phyloP scores from a whole-genome alignment of 192 early-diverging fungal species.

The Obelidium mucronatum region DNA sequence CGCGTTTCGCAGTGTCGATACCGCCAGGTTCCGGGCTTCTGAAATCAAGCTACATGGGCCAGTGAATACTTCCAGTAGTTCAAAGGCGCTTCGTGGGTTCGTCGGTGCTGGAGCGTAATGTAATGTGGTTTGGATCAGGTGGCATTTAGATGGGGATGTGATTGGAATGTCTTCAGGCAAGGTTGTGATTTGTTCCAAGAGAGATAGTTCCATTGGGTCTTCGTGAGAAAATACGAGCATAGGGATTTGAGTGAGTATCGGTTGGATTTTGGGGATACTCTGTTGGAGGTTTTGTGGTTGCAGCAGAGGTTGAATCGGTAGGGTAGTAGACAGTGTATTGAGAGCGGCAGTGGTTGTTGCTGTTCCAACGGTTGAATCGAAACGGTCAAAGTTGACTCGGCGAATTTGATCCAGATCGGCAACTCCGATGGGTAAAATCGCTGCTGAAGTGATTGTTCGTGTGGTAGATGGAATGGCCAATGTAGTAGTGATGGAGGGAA shows the following conservation, averaged over 20 bases:
- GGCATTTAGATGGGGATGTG: neutral
- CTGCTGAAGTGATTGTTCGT: neutral
- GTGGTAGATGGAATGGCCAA: no score
- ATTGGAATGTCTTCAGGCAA: neutral
- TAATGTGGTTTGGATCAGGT: conserved; percentile 22
- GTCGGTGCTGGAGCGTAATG: conserved; percentile 17
- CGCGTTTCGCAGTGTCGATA: conserved; percentile 33
- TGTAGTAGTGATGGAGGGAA: neutral
- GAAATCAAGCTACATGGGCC: conserved; percentile 23
- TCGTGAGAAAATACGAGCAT: conserved; percentile 3
- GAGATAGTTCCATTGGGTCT: conserved; percentile 1
- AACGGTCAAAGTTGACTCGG: conserved; percentile 15
- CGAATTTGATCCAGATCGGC: neutral
- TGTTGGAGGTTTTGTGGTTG: neutral
- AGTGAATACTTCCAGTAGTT: conserved; percentile 33
- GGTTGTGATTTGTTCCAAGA: neutral
- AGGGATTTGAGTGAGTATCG: conserved; percentile 13
- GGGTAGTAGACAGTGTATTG: neutral
- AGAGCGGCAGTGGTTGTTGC: neutral
- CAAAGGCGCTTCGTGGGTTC: conserved; percentile 33
- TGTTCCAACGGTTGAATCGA: neutral
- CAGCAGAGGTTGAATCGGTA: neutral
- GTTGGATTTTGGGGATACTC: neutral
- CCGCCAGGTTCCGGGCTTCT: conserved; percentile 23
- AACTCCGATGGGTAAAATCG: neutral